Percentiles rank a stretch among this genome's conserved stretches.
Conservation (phyloP, 2,329 filamentous ascomycete genomes). For the Westerdykella ornata region DNA sequence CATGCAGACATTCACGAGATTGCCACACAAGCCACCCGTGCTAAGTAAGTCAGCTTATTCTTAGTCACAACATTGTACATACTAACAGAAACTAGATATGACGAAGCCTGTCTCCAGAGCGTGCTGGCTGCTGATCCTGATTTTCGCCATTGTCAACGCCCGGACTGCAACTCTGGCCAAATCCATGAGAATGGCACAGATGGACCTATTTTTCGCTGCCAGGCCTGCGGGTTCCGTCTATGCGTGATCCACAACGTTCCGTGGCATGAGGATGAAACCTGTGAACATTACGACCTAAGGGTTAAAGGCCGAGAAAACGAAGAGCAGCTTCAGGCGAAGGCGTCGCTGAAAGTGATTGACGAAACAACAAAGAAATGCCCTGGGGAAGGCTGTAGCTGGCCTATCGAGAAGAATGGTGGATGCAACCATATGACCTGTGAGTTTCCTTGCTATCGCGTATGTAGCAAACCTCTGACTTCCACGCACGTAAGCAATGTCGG, state of each 20-base stretch:
- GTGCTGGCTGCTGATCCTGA: conserved; percentile 42
- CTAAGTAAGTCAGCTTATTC: conserved; percentile 6
- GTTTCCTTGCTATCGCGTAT: background rate
- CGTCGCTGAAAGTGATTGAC: conserved; percentile 23
- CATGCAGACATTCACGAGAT: conserved; percentile 41
- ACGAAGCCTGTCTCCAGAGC: conserved; percentile 40
- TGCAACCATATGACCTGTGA: conserved; percentile 41
- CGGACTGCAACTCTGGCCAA: conserved; percentile 48
- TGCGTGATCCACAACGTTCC: conserved; percentile 33
- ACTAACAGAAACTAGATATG: conserved; percentile 24
- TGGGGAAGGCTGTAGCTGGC: conserved; percentile 26
- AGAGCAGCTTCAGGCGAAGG: conserved; percentile 21
- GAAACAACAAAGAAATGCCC: conserved; percentile 38
- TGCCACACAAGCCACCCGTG: conserved; percentile 14
- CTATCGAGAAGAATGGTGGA: conserved; percentile 39
- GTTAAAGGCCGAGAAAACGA: conserved; percentile 18
- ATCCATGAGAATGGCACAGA: conserved; percentile 44
- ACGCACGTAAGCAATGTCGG: conserved; percentile 27
- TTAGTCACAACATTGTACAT: background rate
- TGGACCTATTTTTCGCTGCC: conserved; percentile 43
- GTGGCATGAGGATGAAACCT: conserved; percentile 41
- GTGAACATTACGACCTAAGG: conserved; percentile 35
- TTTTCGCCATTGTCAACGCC: conserved; percentile 50
- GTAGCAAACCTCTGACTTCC: background rate
- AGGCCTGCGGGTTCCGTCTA: conserved; percentile 31